Conservation (phyloP, 176 grass and related monocot genomes). For the Lolium rigidum region DNA sequence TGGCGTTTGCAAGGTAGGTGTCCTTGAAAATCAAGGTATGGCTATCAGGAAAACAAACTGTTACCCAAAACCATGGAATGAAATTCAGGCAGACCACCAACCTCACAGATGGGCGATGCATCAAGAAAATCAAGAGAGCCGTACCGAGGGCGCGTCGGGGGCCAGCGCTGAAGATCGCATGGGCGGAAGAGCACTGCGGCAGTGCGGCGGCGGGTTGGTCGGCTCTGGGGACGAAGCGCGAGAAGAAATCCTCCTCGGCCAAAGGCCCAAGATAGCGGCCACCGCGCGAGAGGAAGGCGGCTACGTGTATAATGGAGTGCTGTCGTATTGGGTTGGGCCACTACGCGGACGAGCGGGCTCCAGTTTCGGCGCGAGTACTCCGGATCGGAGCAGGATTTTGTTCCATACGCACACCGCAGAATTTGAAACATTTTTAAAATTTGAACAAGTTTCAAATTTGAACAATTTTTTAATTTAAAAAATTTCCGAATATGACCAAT, state of each 20-base stretch:
- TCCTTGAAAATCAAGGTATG: background rate
- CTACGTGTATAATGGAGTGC: constrained; percentile 1
- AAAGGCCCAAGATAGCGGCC: background rate
- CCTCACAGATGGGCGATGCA: background rate
- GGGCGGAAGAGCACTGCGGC: background rate
- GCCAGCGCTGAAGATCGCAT: background rate
- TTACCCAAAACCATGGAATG: background rate
- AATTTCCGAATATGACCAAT: no score
- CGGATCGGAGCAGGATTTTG: background rate
- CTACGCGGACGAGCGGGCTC: background rate
- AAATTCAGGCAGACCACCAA: background rate
- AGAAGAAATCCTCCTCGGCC: background rate
- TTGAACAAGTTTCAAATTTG: no score
- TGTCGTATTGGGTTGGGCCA: background rate
- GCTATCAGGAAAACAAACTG: background rate
- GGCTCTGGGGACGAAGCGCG: background rate
- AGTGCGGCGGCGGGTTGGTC: background rate
- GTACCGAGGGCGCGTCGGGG: background rate
- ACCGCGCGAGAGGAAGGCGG: background rate
- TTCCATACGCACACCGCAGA: background rate
- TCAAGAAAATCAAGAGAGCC: background rate
- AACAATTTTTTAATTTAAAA: no score
- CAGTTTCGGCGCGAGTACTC: background rate
- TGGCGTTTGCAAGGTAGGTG: background rate
- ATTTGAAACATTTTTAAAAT: background rate